Evolutionary conservation across 768 basidiomycete genomes (phyloP), one percentile per base, ranked within the genome.

Genomic region (Suillus subaureus): DNA sequence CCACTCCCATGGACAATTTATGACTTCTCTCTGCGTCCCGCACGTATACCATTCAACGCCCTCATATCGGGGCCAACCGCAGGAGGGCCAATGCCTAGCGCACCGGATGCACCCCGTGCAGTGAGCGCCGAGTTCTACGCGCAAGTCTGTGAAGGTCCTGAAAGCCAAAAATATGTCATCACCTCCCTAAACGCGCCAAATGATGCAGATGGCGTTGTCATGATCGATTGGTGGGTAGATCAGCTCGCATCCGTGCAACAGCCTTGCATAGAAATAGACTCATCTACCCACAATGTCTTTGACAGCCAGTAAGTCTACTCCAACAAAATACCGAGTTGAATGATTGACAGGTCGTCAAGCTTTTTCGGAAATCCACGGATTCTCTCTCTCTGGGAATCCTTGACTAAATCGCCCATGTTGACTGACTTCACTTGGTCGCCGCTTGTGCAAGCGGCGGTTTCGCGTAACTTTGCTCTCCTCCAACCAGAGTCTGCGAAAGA

Each of bases 1-100:
- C 83, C 86, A 3, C 73, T 86, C 37, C 83, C 83, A 4, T 88
- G 85, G 72, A 84, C 85, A 3, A 61, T 87, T 0, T 86, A 87
- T 66, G 85, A 84, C 67, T 81, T 85, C 63, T 78, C 83, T 0
- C 77, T 88, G 62, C 81, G 87, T 26, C 82, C 85, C 5, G 77
- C 82, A 0, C 78, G 79, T 5, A 79, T 88, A 55, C 89, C 89
- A 0, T 70, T 89, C 47, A 86, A 87, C 55, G 85, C 88, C 1
- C 85, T 88, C 67, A 77, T 89, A 23, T 78, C 82, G 0, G 87
- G 88, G 0, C 85, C 87, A 6, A 78, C 84, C 1, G 84, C 85
- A 4, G 87, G 87, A 1, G 85, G 81, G 0, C 75, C 79, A 33
- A 76, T 78, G 66, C 62, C 76, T 7, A 42, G 71, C 4, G 66